Conservation (phyloP, 768 basidiomycete genomes). For the Termitomyces sp. region DNA sequence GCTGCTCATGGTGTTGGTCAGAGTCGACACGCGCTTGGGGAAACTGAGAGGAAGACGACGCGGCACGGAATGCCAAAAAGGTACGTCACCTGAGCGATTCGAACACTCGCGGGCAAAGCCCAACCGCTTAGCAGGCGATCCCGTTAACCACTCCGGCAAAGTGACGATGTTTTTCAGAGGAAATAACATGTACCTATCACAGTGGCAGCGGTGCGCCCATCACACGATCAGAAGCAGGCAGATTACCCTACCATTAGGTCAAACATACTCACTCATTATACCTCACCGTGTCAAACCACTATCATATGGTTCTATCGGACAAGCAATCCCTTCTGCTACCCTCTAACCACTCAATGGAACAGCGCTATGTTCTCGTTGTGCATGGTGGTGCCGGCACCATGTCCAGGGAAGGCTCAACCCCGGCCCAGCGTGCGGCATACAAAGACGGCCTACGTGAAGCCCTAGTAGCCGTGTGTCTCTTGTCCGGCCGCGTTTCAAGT, state of each 20-base stretch:
- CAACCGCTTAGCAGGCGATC: slow-evolving; percentile 69
- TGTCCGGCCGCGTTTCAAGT: background rate
- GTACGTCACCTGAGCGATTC: slow-evolving; percentile 47
- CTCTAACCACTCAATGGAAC: background rate
- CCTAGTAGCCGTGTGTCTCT: slow-evolving; percentile 35
- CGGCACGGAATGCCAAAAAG: slow-evolving; percentile 15
- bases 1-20: slow-evolving; percentile 38
- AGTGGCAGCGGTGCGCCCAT: too few relatives aligned
- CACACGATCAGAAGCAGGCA: too few relatives aligned
- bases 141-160: slow-evolving; percentile 96
- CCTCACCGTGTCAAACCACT: too few relatives aligned
- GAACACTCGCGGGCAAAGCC: slow-evolving; percentile 47
- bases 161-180: slow-evolving; percentile 38
- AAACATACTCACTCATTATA: too few relatives aligned
- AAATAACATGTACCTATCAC: background rate
- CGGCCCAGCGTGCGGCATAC: slow-evolving; percentile 54
- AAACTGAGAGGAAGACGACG: fast-evolving
- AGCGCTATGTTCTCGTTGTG: slow-evolving; percentile 49
- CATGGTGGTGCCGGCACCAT: slow-evolving; percentile 82
- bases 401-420: slow-evolving; percentile 48
- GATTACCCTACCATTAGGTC: too few relatives aligned
- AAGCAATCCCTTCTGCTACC: slow-evolving; percentile 16
- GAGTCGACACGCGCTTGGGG: background rate
- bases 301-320: slow-evolving; percentile 2
- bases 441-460: slow-evolving; percentile 48